Base-by-base conservation (phyloP, 345 rosid genomes). In the Diplotaxis tenuifolia region DNA sequence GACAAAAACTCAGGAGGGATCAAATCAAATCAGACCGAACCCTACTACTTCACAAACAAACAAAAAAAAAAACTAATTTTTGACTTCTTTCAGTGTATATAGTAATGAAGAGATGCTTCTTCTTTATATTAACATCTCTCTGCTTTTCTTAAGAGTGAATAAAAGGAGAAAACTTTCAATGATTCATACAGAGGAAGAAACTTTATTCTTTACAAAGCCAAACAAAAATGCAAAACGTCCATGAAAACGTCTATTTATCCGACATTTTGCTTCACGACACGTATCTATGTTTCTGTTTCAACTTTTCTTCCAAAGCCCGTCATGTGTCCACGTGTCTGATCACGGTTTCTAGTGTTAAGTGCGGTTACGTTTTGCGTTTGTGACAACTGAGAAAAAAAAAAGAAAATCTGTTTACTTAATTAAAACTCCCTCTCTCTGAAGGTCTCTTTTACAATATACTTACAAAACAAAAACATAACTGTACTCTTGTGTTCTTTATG, bases 141-240 rank as follows among this genome's bases (percentile, higher is more conserved):
- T 1, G 34, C 65, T 32, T 32, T 16, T 31, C 25, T 29, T 15
- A 50, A 62, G 59, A 59, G 54, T 62, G 58, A 75, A 75, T 55
- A 55, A 28, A 71, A 59, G 49, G 55, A 57, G 12, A 22, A 70
- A 54, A 42, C 42, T 76, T 70, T 65, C 34, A 56, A 45, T 70
- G 23, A 58, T 64, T 34, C 22, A 57, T 22, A 76, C 56, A 70
- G 68, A 68, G 62, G 25, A 68, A 25, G 65, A 76, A 32, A 68
- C 52, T 54, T 84, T 66, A 49, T 74, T 72, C 49, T 72, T 55
- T 70, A 72, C 70, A 50, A 42, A 75, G 77, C 21, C n/a, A 4
- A 1, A 23, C 18, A 12, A 14, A 82, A 82, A 80, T 79, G 84
- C 78, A 80, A 83, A 83, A 82, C 85, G 86, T 87, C 73, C n/a